Evolutionary conservation across 805 yeast genomes (phyloP).

Genomic region (Aciculoconidium aculeatum): DNA sequence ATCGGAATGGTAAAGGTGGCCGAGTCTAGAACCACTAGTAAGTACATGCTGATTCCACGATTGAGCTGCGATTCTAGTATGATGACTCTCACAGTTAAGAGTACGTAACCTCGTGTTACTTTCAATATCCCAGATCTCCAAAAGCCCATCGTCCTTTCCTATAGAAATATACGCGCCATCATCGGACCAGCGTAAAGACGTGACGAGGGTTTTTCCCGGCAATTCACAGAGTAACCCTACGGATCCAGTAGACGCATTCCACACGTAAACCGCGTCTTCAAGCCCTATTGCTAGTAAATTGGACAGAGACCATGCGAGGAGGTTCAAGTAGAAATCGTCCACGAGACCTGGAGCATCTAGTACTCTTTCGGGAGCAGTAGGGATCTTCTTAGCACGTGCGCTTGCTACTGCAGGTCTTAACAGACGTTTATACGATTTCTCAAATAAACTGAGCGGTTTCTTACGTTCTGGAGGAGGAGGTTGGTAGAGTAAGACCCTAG

Average conservation of each 20-base stretch:
- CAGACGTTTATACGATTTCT: constrained; percentile 13
- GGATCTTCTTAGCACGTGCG: constrained; percentile 69
- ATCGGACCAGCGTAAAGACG: constrained; percentile 84
- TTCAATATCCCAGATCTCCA: constrained; percentile 93
- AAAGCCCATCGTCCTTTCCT: constrained; percentile 75
- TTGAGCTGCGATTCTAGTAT: constrained; percentile 73
- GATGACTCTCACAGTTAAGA: constrained; percentile 58
- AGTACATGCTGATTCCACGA: constrained; percentile 79
- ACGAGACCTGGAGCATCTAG: constrained; percentile 93
- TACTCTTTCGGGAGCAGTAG: constrained; percentile 86
- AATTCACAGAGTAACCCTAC: constrained; percentile 64
- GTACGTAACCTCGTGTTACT: constrained; percentile 69
- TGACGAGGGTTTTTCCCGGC: constrained; percentile 42
- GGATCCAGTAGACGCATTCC: constrained; percentile 84
- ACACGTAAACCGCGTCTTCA: constrained; percentile 75
- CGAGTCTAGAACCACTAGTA: constrained; percentile 84
- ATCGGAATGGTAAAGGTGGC: constrained; percentile 82
- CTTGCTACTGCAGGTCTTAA: constrained; percentile 48
- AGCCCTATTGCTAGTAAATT: constrained; percentile 86
- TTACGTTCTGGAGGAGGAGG: constrained; percentile 73
- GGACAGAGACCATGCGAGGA: constrained; percentile 80
- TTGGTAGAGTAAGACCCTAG: constrained; percentile 78
- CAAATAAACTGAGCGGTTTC: constrained; percentile 28
- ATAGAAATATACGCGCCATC: constrained; percentile 84
- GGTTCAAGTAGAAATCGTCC: constrained; percentile 87